Evolutionary conservation across 1,284 basidiomycete species (phyloP).

Genomic region (Naganishia liquefaciens): DNA sequence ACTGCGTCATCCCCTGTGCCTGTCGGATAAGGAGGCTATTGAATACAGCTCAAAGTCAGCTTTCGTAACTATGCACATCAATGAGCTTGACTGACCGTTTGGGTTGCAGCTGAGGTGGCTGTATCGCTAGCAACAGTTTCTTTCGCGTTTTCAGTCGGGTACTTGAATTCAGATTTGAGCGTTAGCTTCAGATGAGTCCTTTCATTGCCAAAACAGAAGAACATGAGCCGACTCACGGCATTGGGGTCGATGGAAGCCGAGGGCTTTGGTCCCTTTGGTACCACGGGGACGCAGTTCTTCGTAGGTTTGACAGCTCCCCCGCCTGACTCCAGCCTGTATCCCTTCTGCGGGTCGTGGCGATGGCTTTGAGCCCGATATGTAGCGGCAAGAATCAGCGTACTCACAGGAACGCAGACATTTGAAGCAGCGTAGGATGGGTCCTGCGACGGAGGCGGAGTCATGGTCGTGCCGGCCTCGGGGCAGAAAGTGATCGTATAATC

Average conservation of each 20-base stretch:
- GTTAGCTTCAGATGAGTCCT: not conserved
- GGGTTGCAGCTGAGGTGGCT: no score
- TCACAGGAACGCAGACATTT: conserved; percentile 12
- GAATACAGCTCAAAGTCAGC: no score
- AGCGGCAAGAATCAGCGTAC: not conserved
- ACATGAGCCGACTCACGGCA: not conserved
- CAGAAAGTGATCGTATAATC: conserved; percentile 46
- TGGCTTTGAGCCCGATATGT: not conserved
- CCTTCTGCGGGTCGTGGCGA: not conserved
- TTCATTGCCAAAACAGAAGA: not conserved
- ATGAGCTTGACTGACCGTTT: no score
- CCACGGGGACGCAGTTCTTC: not conserved
- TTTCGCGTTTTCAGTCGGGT: not conserved
- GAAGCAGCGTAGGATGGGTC: not conserved
- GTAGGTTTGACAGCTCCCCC: not conserved
- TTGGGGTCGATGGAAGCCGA: not conserved
- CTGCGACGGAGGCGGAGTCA: not conserved
- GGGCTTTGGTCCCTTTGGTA: not conserved
- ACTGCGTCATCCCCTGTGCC: no score
- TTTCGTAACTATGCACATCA: no score
- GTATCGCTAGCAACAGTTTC: not conserved
- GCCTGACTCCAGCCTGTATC: not conserved
- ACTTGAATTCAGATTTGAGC: not conserved
- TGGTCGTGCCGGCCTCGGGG: conserved; percentile 24
- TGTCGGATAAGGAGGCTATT: no score